Conservation (phyloP, 176 grass and related monocot species). For the Musa itinerans region DNA sequence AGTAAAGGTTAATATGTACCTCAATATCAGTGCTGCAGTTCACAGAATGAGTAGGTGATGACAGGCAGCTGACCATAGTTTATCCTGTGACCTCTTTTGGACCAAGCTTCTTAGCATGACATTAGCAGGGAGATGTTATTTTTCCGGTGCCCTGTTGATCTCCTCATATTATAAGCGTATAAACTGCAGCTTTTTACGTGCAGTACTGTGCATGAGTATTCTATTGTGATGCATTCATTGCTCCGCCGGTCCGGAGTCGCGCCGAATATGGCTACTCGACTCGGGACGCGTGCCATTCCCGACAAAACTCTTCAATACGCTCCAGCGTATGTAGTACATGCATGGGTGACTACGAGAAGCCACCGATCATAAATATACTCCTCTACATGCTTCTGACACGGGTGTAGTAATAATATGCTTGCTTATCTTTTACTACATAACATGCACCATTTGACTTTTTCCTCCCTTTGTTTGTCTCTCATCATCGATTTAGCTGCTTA, state of each 20-base stretch:
- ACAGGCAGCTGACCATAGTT: background rate
- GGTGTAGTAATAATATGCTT: no score
- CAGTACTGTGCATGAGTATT: constrained; percentile 8
- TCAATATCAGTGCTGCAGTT: constrained; percentile 10
- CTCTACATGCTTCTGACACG: no score
- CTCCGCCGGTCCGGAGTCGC: constrained; percentile 1
- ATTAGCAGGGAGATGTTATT: no score
- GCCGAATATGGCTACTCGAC: background rate
- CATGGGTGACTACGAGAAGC: no score
- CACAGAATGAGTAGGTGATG: constrained; percentile 3
- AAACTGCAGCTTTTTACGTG: constrained; percentile 10
- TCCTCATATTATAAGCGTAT: constrained; percentile 4
- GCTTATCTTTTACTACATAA: no score
- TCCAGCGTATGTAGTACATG: no score
- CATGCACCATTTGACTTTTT: no score
- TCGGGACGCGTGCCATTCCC: background rate
- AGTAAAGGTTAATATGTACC: background rate
- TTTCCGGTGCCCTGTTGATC: background rate
- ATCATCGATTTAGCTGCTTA: no score
- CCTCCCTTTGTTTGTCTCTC: no score
- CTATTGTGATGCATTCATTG: constrained; percentile 10
- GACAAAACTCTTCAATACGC: background rate
- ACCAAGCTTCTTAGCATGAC: no score
- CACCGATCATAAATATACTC: no score
- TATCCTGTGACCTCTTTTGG: no score